Evolutionary conservation across 2,329 filamentous ascomycete species (phyloP).

Genomic region (Mycogone perniciosa): DNA sequence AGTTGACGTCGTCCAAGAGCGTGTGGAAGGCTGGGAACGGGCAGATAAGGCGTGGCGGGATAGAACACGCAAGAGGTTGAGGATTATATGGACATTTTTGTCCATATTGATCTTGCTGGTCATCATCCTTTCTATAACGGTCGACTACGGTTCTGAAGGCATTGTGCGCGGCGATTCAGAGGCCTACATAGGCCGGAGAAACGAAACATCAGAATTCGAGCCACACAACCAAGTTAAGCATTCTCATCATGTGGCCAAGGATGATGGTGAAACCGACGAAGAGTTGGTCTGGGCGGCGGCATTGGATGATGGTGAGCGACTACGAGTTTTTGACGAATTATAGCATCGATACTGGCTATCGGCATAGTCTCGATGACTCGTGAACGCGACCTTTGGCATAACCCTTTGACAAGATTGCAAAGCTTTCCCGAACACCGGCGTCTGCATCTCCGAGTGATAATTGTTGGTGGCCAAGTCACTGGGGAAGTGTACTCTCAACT

Average conservation of each 20-base stretch:
- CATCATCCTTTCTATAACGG: conserved; percentile 35
- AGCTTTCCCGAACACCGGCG: too few species aligned
- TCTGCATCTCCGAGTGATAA: not conserved
- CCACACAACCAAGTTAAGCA: conserved; percentile 13
- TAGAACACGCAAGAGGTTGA: conserved; percentile 56
- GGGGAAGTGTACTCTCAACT: not conserved
- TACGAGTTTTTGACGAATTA: conserved; percentile 43
- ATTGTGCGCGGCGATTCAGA: conserved; percentile 5
- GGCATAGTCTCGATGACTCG: not conserved
- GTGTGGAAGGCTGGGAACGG: conserved; percentile 62
- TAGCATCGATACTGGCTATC: conserved; percentile 18
- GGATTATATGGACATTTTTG: conserved; percentile 56
- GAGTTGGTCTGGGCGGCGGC: conserved; percentile 23
- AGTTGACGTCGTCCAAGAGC: conserved; percentile 56
- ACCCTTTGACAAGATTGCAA: too few species aligned
- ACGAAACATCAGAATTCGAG: not conserved
- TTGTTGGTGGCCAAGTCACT: not conserved
- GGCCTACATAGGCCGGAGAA: not conserved
- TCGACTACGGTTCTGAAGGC: conserved; percentile 18
- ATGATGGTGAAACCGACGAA: conserved; percentile 18
- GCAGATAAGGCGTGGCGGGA: conserved; percentile 64
- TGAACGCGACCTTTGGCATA: not conserved
- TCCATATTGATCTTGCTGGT: conserved; percentile 42
- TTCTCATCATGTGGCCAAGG: conserved; percentile 13
- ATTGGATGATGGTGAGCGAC: conserved; percentile 28